Conservation (phyloP, 148 eudicot genomes). For the Rhododendron griersonianum region DNA sequence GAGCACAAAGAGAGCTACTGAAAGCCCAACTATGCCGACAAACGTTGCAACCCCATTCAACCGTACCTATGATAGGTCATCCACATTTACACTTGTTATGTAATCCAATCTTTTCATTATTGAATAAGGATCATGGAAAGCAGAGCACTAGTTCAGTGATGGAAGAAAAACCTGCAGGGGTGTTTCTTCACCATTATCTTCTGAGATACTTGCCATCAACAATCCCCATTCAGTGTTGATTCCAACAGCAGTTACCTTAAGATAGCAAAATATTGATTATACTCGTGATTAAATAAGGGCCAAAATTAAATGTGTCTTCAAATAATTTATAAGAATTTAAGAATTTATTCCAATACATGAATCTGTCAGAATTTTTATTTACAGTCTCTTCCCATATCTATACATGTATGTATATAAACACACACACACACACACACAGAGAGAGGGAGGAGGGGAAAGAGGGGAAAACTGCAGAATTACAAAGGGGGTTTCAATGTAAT, state of each 20-base stretch:
- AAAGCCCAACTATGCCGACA: slow-evolving; percentile 80
- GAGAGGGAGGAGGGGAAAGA: neutral
- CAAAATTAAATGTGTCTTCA: neutral
- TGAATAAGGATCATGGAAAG: neutral
- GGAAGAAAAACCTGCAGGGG: slow-evolving; percentile 69
- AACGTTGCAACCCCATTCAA: slow-evolving; percentile 92
- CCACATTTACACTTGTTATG: neutral
- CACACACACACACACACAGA: neutral
- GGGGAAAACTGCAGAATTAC: neutral
- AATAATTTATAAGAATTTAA: neutral
- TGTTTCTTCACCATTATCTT: slow-evolving; percentile 96
- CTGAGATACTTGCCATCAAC: slow-evolving; percentile 91
- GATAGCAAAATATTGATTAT: neutral
- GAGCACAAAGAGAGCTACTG: slow-evolving; percentile 75
- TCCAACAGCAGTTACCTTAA: slow-evolving; percentile 92
- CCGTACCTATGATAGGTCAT: slow-evolving; percentile 54
- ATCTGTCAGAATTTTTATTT: neutral
- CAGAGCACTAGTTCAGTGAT: neutral
- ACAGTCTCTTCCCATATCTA: neutral
- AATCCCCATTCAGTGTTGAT: slow-evolving; percentile 97
- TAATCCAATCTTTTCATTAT: neutral
- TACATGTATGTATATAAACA: neutral
- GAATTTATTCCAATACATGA: neutral
- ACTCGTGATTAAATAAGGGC: neutral
- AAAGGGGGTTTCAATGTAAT: neutral